phyloP scores from a whole-genome alignment of 352 stramenopile species.

The Phytophthora hibernalis region DNA sequence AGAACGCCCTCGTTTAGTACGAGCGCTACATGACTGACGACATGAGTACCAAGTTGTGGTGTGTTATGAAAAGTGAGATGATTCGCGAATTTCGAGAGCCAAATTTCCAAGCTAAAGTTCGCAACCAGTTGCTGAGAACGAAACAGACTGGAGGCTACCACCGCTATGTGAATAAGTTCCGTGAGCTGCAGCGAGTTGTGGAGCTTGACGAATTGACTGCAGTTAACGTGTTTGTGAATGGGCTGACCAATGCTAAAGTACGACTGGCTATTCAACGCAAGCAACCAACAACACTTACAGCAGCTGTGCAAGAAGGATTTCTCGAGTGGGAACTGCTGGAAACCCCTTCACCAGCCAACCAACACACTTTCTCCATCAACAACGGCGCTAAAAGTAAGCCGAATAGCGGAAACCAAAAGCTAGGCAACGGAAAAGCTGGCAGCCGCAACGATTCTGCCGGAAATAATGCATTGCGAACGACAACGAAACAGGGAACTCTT shows the following conservation, averaged over 20 bases:
- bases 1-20: slow-evolving; percentile 15
- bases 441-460: neutral
- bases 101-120: slow-evolving; percentile 7
- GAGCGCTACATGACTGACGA: slow-evolving; percentile 12
- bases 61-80: slow-evolving; percentile 10
- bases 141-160: slow-evolving; percentile 13
- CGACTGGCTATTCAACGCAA: slow-evolving; percentile 13
- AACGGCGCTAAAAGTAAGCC: too few relatives aligned
- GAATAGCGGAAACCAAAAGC: neutral
- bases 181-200: slow-evolving; percentile 13
- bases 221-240: slow-evolving; percentile 12
- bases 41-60: slow-evolving; percentile 1
- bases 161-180: slow-evolving; percentile 15
- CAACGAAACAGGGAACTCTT: neutral
- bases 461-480: neutral
- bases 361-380: neutral
- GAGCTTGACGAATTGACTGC: neutral
- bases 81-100: neutral
- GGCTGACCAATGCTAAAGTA: neutral
- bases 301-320: slow-evolving; percentile 15
- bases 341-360: slow-evolving; percentile 2
- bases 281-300: slow-evolving; percentile 2
- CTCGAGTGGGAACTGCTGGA: slow-evolving; percentile 11
- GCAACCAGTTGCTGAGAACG: slow-evolving; percentile 1
- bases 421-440: neutral